Evolutionary conservation across 1,284 basidiomycete species (phyloP).

Genomic region (Puccinia polysora): DNA sequence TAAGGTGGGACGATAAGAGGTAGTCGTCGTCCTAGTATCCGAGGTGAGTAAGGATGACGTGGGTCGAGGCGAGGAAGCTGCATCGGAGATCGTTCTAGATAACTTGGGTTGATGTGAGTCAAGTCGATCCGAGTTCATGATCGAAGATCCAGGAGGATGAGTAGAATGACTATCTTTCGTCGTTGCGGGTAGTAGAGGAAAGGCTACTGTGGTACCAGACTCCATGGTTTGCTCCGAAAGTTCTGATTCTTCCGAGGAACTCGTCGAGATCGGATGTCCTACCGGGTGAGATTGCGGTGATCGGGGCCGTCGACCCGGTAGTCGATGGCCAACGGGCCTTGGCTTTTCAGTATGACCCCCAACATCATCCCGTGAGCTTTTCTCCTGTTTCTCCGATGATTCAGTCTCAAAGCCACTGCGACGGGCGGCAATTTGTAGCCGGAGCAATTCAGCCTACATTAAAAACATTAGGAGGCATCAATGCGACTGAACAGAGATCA

Average conservation of each 20-base stretch:
- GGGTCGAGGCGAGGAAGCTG: background rate
- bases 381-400: background rate
- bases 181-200: no score
- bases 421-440: conserved; percentile 34
- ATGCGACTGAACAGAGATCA: background rate
- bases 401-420: background rate
- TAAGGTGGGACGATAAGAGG: conserved; percentile 12
- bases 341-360: background rate
- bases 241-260: conserved; percentile 13
- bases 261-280: background rate
- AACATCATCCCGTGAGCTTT: background rate
- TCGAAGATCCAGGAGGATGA: background rate
- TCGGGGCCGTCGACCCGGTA: conserved; percentile 9
- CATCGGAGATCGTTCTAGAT: background rate
- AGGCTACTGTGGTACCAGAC: no score
- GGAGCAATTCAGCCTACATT: conserved; percentile 35
- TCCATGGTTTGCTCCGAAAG: no score
- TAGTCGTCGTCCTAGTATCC: no score
- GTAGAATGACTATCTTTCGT: no score
- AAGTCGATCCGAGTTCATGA: background rate
- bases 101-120: background rate
- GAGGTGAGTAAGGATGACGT: background rate
- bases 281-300: conserved; percentile 4
- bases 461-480: background rate
- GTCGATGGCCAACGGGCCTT: background rate